Evolutionary conservation across 2,329 filamentous ascomycete genomes (phyloP).

Genomic region (Periconia sp.): DNA sequence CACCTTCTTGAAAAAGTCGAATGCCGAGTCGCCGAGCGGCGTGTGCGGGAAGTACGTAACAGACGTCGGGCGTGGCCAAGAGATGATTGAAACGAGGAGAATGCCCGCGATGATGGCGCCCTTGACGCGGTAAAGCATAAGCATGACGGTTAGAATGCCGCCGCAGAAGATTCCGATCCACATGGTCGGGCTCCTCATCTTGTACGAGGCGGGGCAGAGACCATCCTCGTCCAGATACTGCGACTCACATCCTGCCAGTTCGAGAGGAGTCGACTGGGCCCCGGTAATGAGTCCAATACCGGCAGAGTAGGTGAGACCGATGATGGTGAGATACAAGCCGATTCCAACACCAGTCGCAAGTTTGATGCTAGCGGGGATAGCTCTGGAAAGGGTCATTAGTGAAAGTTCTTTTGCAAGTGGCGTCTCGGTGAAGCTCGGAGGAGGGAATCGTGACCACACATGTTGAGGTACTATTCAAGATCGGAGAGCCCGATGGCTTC

Average conservation of each 20-base stretch:
- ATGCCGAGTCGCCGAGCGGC: conserved; percentile 69
- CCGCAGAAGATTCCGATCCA: conserved; percentile 91
- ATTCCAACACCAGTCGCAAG: conserved; percentile 86
- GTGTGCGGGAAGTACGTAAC: conserved; percentile 85
- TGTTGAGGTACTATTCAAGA: too few relatives aligned
- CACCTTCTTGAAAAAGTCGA: conserved; percentile 88
- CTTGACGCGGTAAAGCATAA: conserved; percentile 87
- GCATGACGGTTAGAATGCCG: conserved; percentile 76
- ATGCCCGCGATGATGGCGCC: conserved; percentile 86
- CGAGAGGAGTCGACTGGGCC: conserved; percentile 69
- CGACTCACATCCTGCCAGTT: conserved; percentile 74
- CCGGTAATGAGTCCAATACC: conserved; percentile 82
- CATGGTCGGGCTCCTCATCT: conserved; percentile 84
- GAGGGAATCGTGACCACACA: not conserved
- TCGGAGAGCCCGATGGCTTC: conserved; percentile 51
- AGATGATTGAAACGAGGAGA: conserved; percentile 83
- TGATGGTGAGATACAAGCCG: conserved; percentile 79
- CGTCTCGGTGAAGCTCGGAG: conserved; percentile 9
- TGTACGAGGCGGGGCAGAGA: conserved; percentile 66
- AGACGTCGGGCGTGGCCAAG: conserved; percentile 77
- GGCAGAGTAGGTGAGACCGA: conserved; percentile 78
- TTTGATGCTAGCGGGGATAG: conserved; percentile 84
- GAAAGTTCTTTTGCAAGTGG: conserved; percentile 59
- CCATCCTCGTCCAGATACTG: conserved; percentile 54
- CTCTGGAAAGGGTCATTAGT: conserved; percentile 60